Evolutionary conservation across 495 filamentous ascomycete genomes (phyloP), one percentile per base, ranked within the genome.

Genomic region (Penicillium alfredii): DNA sequence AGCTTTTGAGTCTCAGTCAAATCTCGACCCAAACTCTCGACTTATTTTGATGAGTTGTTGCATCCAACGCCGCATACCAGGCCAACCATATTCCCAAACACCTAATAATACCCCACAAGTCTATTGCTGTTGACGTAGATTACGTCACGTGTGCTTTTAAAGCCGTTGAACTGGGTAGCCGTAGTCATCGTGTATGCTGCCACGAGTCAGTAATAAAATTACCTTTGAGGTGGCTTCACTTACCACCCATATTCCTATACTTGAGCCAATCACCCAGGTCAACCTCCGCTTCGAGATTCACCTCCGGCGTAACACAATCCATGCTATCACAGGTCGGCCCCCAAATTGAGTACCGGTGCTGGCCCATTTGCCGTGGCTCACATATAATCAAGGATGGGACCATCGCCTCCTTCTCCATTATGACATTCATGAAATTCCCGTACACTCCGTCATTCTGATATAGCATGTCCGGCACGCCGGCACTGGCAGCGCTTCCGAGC

Each of bases 381-480:
- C n/a, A n/a, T n/a, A n/a, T n/a, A n/a, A 47, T 8, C 28, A 51
- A 30, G 25, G 28, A 14, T 8, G 44, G 44, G 15, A 33, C 28
- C 48, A 53, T 45, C 1, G 38, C 28, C 16, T 49, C 49, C 13
- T 53, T 46, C 18, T 58, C 56, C 38, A 50, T 49, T 9, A 51
- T 35, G 1, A 51, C 44, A 44, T 55, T 53, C 49, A 58, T 49
- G 28, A 64, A 64, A 30, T 42, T 53, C 11, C 56, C 53, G 29
- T 60, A 64, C 2, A 64, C 31, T 2, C 61, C 61, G 33, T 64
- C 61, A 35, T 61, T 62, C 11, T 52, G 47, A 30, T 60, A 62
- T 5, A 64, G 49, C 58, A 60, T 64, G 12, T 60, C 49, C 10
- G 44, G 49, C 26, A 45, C 18, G 0, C 43, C 27, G 4, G 27